Evolutionary conservation across 352 stramenopile genomes (phyloP), one percentile per base, ranked within the genome.

Genomic region (Phytophthora colocasiae): DNA sequence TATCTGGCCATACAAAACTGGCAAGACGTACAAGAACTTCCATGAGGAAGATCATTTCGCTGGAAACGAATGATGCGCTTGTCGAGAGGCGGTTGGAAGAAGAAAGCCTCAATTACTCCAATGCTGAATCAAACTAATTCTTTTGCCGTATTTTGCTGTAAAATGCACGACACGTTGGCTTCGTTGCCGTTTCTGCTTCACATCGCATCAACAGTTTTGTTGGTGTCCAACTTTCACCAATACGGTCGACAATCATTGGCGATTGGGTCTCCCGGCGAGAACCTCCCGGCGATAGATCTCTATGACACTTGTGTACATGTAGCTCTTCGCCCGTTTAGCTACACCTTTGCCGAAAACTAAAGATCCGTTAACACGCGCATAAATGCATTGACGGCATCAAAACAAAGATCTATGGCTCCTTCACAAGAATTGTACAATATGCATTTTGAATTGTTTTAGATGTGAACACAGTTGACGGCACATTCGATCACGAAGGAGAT

Each of bases 401-500:
- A 22, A 31, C 27, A 31, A 31, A 31, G 6, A 1, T 3, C 27
- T 8, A 31, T 4, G 6, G 6, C 27, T 31, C 2, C 22, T 31
- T 31, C 6, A 31, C 4, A 7, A 31, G 27, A 31, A 31, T 7
- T 31, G 27, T 31, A 36, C 19, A 4, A 6, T n/a, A 46, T 57
- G 12, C 36, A 48, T 39, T 39, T 38, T 11, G 29, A 34, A 5
- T 9, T 31, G 32, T 3, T 36, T 15, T 19, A 63, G 32, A 58
- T 92, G 80, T 92, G 83, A 92, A 55, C 77, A 90, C 83, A 86
- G 71, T 92, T 92, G 83, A 92, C 83, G 83, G 83, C 83, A 92
- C 83, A 90, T 90, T 92, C 67, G 71, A 85, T 83, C 81, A 92
- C 69, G 45, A 71, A 76, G 45, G 31, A 57, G 78, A 87, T 77